phyloP scores from a whole-genome alignment of 306 rosid genomes.

The Pyrus bretschneideri region DNA sequence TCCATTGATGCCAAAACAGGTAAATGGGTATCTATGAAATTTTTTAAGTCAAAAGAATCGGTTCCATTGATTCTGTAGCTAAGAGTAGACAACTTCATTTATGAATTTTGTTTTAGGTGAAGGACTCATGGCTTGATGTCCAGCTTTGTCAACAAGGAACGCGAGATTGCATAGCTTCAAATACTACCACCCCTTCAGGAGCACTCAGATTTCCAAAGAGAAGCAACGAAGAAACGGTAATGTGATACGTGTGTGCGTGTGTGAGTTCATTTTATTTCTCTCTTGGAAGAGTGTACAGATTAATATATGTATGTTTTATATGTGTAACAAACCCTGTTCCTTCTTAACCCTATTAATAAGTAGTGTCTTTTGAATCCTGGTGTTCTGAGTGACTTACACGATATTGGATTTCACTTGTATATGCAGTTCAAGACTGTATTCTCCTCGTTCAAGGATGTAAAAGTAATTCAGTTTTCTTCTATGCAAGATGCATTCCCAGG shows the following conservation, averaged over 20 bases:
- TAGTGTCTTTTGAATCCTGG: neutral
- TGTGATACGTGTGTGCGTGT: neutral
- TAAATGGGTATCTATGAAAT: constrained; percentile 20
- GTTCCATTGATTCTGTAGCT: neutral
- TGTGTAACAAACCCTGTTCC: neutral
- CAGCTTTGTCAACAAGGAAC: constrained; percentile 74
- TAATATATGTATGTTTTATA: neutral
- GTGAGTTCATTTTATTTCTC: neutral
- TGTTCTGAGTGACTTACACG: neutral
- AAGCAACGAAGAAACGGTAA: constrained; percentile 87
- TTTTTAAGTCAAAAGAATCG: neutral
- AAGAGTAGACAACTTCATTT: constrained; percentile 2
- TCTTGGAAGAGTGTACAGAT: neutral
- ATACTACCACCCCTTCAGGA: constrained; percentile 41
- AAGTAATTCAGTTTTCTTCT: constrained; percentile 82
- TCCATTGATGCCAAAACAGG: constrained; percentile 71
- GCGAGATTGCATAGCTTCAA: constrained; percentile 43
- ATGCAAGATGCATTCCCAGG: constrained; percentile 80
- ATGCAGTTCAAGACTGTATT: constrained; percentile 60
- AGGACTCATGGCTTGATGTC: constrained; percentile 82
- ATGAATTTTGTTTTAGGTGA: constrained; percentile 52
- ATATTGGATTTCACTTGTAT: constrained; percentile 21
- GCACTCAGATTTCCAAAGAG: constrained; percentile 75
- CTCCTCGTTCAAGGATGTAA: constrained; percentile 75
- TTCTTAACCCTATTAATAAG: neutral